phyloP scores from a whole-genome alignment of 768 basidiomycete species.

The Suillus subluteus region DNA sequence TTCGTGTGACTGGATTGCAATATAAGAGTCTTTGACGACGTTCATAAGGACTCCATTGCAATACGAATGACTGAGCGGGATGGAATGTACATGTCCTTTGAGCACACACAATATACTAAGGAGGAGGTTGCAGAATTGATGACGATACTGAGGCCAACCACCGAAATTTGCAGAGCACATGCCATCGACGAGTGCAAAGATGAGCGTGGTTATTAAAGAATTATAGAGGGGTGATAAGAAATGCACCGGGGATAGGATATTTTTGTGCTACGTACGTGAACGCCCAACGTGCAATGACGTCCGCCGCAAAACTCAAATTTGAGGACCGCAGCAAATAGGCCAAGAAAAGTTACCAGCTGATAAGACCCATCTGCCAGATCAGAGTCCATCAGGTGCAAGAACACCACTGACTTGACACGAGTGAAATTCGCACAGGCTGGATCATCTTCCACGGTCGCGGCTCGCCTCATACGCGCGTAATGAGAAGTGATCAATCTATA shows the following conservation, averaged over 20 bases:
- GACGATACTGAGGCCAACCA: no score
- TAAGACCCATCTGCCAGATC: neutral
- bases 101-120: no score
- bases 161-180: neutral
- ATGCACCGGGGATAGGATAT: neutral
- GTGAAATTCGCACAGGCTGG: neutral
- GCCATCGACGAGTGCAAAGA: no score
- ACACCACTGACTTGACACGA: neutral
- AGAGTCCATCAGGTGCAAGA: neutral
- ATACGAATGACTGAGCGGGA: neutral
- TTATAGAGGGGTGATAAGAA: no score
- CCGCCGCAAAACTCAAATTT: neutral
- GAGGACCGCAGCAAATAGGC: neutral
- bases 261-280: neutral
- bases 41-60: no score
- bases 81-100: no score
- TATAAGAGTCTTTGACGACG: no score
- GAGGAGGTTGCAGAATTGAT: neutral
- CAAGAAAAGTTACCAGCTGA: neutral
- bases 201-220: no score
- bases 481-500: neutral
- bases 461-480: neutral
- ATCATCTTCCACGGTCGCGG: neutral
- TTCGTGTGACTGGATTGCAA: no score
- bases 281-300: neutral